A percentile compares a stretch with the other conserved stretches of the same genome.
phyloP scores from a whole-genome alignment of 2,329 filamentous ascomycete species.

The Magnaporthiopsis rhizophila region DNA sequence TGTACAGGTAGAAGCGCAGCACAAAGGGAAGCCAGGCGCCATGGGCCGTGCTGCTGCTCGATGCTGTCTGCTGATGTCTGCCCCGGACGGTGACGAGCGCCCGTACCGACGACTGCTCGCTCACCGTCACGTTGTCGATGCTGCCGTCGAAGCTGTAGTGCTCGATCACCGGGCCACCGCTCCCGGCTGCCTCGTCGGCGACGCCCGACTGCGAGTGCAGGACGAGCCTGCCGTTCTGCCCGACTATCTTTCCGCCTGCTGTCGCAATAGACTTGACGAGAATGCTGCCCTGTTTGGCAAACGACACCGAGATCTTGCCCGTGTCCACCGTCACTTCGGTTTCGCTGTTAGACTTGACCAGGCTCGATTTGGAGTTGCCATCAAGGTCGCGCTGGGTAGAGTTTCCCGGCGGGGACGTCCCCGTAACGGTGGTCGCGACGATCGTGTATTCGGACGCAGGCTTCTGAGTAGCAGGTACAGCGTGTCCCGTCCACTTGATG shows the following conservation, averaged over 20 bases:
- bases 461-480: slow-evolving; percentile 28
- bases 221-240: slow-evolving; percentile 40
- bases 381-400: slow-evolving; percentile 20
- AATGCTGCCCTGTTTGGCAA: slow-evolving; percentile 32
- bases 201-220: slow-evolving; percentile 43
- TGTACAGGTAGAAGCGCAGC: slow-evolving; percentile 51
- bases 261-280: slow-evolving; percentile 33
- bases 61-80: slow-evolving; percentile 22
- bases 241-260: slow-evolving; percentile 32
- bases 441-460: slow-evolving; percentile 1
- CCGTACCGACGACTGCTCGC: slow-evolving; percentile 22
- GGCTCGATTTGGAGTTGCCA: slow-evolving; percentile 33
- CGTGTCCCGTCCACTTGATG: slow-evolving; percentile 54
- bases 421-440: slow-evolving; percentile 8
- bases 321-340: slow-evolving; percentile 35
- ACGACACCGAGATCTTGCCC: slow-evolving; percentile 32
- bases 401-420: background rate
- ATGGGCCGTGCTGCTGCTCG: slow-evolving; percentile 33
- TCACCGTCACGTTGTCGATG: slow-evolving; percentile 42
- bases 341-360: slow-evolving; percentile 21
- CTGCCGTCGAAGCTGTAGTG: slow-evolving; percentile 39
- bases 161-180: slow-evolving; percentile 20
- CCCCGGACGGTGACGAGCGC: slow-evolving; percentile 6
- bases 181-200: slow-evolving; percentile 29
- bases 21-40: slow-evolving; percentile 42